These are phyloP conservation scores for Laburnicola sp. DNA, from an alignment of 2,329 filamentous ascomycete species.

Conservation along the genomic window DNA sequence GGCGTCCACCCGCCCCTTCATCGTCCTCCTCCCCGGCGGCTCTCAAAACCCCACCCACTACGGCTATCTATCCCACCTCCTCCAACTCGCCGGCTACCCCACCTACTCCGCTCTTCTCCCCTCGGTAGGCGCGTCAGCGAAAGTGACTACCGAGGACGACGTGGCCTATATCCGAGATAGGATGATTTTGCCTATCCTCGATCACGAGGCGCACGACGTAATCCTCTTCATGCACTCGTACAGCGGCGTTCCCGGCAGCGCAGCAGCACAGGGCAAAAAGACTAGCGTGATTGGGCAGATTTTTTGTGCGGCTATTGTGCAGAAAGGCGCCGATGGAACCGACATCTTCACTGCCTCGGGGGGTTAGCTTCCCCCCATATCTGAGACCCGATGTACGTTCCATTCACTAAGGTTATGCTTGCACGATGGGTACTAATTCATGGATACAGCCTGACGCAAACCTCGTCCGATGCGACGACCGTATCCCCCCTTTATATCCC, in stretches of 20 bases:
- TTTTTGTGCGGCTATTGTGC: slow-evolving; percentile 13
- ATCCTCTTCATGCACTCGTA: slow-evolving; percentile 21
- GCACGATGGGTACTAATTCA: no score
- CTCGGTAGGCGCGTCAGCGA: slow-evolving; percentile 16
- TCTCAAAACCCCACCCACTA: slow-evolving; percentile 37
- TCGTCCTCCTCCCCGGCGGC: slow-evolving; percentile 41
- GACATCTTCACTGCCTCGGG: slow-evolving; percentile 18
- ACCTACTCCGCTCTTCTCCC: slow-evolving; percentile 26
- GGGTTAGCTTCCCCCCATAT: slow-evolving; percentile 17
- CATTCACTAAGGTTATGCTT: no score
- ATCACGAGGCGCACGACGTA: slow-evolving; percentile 21
- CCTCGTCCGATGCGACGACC: slow-evolving; percentile 25
- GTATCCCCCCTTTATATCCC: slow-evolving; percentile 16
- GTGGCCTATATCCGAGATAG: slow-evolving; percentile 13
- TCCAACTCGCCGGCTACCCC: slow-evolving; percentile 29
- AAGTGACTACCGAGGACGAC: slow-evolving; percentile 16
- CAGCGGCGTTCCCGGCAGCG: slow-evolving; percentile 18
- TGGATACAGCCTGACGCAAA: slow-evolving; percentile 10
- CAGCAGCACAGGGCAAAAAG: slow-evolving; percentile 18
- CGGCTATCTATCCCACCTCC: slow-evolving; percentile 24
- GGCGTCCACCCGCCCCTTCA: slow-evolving; percentile 17
- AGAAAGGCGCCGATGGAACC: slow-evolving; percentile 17
- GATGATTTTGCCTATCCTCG: slow-evolving; percentile 19
- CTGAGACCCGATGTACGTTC: slow-evolving; percentile 21
- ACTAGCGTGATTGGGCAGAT: slow-evolving; percentile 24